Base-by-base conservation (phyloP, 2,329 filamentous ascomycete genomes). In the Scolecobasidium constrictum region DNA sequence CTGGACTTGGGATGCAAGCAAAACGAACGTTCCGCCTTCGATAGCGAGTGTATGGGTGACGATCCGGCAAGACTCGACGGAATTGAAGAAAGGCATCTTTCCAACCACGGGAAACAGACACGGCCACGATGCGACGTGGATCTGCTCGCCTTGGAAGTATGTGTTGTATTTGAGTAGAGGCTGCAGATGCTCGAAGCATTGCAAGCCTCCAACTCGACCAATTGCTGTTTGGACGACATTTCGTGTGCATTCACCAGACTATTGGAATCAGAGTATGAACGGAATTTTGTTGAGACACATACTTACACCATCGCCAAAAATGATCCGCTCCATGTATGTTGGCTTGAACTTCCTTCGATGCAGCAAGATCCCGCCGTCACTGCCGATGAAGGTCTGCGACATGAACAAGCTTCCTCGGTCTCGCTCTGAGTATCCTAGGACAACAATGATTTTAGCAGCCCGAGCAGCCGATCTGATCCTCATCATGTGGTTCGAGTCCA, bases 21-120 rank as follows among this genome's bases (percentile, higher is more conserved):
- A 62, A 1, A 79, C 75, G 46, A 71, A 79, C 0, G 69, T 56
- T 6, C 63, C 60, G 2, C 69, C 66, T 51, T 80, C 76, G 6
- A 78, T 67, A 1, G 75, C 74, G 48, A 77, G 77, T 0, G 67
- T 64, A 46, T 70, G 69, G 0, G 72, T 68, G 1, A 75, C 57
- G 35, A 51, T 64, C 21, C 62, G 62, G 44, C 62, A 66, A 4
- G 63, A 62, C n/a, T n/a, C n/a, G n/a, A n/a, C n/a, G n/a, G n/a
- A n/a, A n/a, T n/a, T n/a, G n/a, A n/a, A n/a, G n/a, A n/a, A n/a
- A n/a, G n/a, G n/a, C n/a, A n/a, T n/a, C n/a, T n/a, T n/a, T 4
- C 49, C 55, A 26, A 53, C 51, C 36, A 53, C 53, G 4, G 52
- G 44, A 42, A 58, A 52, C 6, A 65, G 42, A 1, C 60, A 58